Conservation (phyloP, 805 yeast species). For the Diddensiella caesifluorescens region DNA sequence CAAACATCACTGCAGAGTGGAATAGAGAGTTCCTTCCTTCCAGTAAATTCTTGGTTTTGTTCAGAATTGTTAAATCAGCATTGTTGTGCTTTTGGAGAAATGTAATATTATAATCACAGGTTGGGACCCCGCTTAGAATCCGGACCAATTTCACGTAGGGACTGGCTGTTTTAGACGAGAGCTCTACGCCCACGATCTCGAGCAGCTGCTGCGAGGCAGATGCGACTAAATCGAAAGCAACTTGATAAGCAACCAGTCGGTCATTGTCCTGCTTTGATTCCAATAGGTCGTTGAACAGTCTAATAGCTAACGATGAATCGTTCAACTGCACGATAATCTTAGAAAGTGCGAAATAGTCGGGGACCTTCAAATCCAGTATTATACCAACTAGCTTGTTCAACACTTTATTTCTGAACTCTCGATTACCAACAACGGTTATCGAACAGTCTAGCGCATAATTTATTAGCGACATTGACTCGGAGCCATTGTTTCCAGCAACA, state of each 20-base stretch:
- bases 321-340: slow-evolving; percentile 86
- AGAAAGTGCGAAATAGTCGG: slow-evolving; percentile 79
- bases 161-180: slow-evolving; percentile 25
- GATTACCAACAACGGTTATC: slow-evolving; percentile 58
- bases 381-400: slow-evolving; percentile 58
- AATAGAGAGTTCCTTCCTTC: slow-evolving; percentile 92
- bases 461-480: slow-evolving; percentile 46
- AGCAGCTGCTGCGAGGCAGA: slow-evolving; percentile 88
- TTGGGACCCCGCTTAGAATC: slow-evolving; percentile 85
- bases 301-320: slow-evolving; percentile 63
- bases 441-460: slow-evolving; percentile 68
- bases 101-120: slow-evolving; percentile 87
- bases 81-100: slow-evolving; percentile 81
- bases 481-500: slow-evolving; percentile 19
- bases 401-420: slow-evolving; percentile 60
- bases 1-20: slow-evolving; percentile 93
- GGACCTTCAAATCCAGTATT: slow-evolving; percentile 50
- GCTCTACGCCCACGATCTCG: slow-evolving; percentile 38
- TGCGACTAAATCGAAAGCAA: slow-evolving; percentile 89
- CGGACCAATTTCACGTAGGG: slow-evolving; percentile 44
- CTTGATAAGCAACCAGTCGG: slow-evolving; percentile 71
- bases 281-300: slow-evolving; percentile 59
- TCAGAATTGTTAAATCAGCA: slow-evolving; percentile 76
- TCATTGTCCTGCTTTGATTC: slow-evolving; percentile 39
- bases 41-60: slow-evolving; percentile 70